Conservation (phyloP, 805 yeast species). For the Yarrowia alimentaria region DNA sequence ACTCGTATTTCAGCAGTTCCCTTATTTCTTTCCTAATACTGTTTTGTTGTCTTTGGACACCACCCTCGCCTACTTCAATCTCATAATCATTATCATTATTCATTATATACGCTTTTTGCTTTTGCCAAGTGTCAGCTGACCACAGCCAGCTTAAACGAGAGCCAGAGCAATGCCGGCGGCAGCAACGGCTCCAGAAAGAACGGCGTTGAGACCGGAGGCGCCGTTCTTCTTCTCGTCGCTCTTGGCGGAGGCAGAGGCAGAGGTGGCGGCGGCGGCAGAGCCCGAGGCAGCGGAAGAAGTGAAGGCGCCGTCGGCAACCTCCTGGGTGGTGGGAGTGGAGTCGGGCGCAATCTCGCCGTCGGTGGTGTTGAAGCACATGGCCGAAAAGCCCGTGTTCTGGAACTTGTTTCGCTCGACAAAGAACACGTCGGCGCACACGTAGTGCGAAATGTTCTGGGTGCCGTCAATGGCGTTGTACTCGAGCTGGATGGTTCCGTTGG, state of each 20-base stretch:
- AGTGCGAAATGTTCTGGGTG: slow-evolving; percentile 44
- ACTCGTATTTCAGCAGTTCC: too few relatives aligned
- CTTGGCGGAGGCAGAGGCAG: slow-evolving; percentile 69
- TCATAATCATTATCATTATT: too few relatives aligned
- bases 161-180: slow-evolving; percentile 28
- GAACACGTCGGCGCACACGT: slow-evolving; percentile 48
- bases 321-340: slow-evolving; percentile 33
- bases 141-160: slow-evolving; percentile 24
- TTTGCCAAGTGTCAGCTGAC: too few relatives aligned
- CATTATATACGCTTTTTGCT: too few relatives aligned
- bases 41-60: too few relatives aligned
- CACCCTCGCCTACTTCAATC: too few relatives aligned
- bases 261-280: slow-evolving; percentile 35
- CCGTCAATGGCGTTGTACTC: slow-evolving; percentile 46
- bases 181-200: slow-evolving; percentile 30
- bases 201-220: slow-evolving; percentile 39
- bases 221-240: slow-evolving; percentile 60
- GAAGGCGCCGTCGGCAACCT: slow-evolving; percentile 10
- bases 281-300: slow-evolving; percentile 15
- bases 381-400: slow-evolving; percentile 40
- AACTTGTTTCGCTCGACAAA: slow-evolving; percentile 45
- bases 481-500: slow-evolving; percentile 48
- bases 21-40: too few relatives aligned
- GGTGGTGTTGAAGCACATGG: slow-evolving; percentile 47
- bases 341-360: slow-evolving; percentile 42